These are phyloP conservation scores for Phytophthora tentaculata DNA, from an alignment of 352 stramenopile species.

Conservation along the genomic window DNA sequence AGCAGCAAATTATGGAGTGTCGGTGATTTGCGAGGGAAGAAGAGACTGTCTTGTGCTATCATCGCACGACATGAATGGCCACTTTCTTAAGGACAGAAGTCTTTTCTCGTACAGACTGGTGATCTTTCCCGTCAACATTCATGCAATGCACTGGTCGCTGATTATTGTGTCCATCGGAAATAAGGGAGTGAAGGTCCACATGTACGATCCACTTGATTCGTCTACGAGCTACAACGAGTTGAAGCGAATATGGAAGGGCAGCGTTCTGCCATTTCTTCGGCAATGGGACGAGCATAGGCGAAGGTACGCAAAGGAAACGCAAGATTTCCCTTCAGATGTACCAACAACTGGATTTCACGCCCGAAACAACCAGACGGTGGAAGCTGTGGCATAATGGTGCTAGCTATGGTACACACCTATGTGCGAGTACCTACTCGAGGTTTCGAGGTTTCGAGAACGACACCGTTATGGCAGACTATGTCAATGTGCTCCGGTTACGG, in stretches of 20 bases:
- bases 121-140: not conserved
- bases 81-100: constrained; percentile 7
- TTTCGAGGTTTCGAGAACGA: not conserved
- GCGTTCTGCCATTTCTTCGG: not conserved
- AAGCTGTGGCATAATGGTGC: not conserved
- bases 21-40: constrained; percentile 1
- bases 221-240: not conserved
- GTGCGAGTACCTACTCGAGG: not conserved
- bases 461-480: not conserved
- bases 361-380: not conserved
- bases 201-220: not conserved
- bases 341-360: not conserved
- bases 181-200: not conserved
- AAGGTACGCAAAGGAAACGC: not conserved
- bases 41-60: not conserved
- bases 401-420: not conserved
- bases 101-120: constrained; percentile 7
- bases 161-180: not conserved
- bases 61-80: constrained; percentile 5
- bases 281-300: not conserved
- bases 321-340: not conserved
- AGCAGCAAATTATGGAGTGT: constrained; percentile 1
- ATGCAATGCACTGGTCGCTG: not conserved
- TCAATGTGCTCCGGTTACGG: not conserved
- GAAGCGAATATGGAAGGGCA: not conserved